These are phyloP conservation scores for Salmacisia buchloeana DNA, from an alignment of 1,284 basidiomycete genomes.

Conservation along the genomic window DNA sequence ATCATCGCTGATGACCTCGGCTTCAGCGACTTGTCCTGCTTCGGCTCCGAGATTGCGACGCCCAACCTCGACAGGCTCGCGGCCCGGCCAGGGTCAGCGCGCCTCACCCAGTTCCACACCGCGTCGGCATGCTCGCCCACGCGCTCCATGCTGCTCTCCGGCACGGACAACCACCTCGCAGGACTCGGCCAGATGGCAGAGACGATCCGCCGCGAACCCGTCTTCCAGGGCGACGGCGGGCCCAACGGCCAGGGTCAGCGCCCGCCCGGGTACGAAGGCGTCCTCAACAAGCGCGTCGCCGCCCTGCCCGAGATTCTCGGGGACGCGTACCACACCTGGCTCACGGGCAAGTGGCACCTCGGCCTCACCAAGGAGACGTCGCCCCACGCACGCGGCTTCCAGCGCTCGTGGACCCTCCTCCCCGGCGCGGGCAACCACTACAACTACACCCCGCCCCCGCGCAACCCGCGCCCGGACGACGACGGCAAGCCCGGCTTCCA, in stretches of 20 bases:
- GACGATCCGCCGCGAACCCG: constrained; percentile 26
- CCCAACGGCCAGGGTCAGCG: too few species aligned
- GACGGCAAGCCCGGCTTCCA: constrained; percentile 11
- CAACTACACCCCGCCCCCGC: constrained; percentile 32
- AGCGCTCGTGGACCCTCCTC: constrained; percentile 40
- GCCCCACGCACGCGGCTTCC: constrained; percentile 41
- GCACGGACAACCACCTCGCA: constrained; percentile 32
- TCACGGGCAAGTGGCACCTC: constrained; percentile 48
- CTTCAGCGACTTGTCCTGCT: constrained; percentile 29
- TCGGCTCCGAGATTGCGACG: constrained; percentile 37
- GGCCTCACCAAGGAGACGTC: constrained; percentile 33
- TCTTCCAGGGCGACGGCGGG: constrained; percentile 32
- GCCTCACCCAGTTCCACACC: constrained; percentile 31
- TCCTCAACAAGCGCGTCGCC: constrained; percentile 32
- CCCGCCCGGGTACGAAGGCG: constrained; percentile 40
- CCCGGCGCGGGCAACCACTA: constrained; percentile 48
- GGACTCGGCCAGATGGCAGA: constrained; percentile 46
- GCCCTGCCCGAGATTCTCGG: constrained; percentile 44
- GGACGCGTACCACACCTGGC: constrained; percentile 21
- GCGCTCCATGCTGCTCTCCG: constrained; percentile 24
- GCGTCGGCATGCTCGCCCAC: constrained; percentile 31
- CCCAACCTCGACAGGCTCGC: constrained; percentile 42
- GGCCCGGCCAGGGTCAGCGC: constrained; percentile 14
- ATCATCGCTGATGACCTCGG: constrained; percentile 35
- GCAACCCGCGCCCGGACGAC: constrained; percentile 11